Percentiles rank a stretch among this genome's conserved stretches.
phyloP scores from a whole-genome alignment of 1,284 basidiomycete species.

The Athelia sp. region DNA sequence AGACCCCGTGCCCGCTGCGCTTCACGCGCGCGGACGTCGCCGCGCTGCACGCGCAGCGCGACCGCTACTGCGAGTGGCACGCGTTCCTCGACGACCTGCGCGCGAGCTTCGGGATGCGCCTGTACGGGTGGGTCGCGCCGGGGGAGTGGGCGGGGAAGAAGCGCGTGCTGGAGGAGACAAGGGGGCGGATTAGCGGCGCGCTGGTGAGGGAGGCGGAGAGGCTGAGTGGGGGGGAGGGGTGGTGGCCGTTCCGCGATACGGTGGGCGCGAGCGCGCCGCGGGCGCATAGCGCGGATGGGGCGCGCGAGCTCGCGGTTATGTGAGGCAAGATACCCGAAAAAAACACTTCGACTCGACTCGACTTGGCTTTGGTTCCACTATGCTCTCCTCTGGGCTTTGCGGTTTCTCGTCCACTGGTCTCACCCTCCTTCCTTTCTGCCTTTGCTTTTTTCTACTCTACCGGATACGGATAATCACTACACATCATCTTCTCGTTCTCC shows the following conservation, averaged over 20 bases:
- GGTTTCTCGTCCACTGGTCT: no score
- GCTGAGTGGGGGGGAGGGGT: conserved; percentile 11
- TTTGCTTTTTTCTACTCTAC: no score
- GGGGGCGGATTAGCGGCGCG: conserved; percentile 7
- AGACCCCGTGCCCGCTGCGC: conserved; percentile 11
- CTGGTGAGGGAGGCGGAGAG: conserved; percentile 10
- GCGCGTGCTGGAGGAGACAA: conserved; percentile 9
- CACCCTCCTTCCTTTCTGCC: no score
- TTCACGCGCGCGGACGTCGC: conserved; percentile 12
- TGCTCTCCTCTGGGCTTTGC: no score
- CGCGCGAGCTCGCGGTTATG: no score
- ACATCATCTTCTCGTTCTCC: no score
- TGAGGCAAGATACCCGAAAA: no score
- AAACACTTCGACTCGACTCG: no score
- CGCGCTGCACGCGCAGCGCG: conserved; percentile 8
- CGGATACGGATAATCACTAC: no score
- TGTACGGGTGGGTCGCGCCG: conserved; percentile 12
- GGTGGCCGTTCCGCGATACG: conserved; percentile 11
- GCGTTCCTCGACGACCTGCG: conserved; percentile 11
- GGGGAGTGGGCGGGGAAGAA: conserved; percentile 10
- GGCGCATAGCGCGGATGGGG: no score
- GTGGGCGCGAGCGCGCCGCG: conserved; percentile 1
- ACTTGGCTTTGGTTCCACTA: no score
- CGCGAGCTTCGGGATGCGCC: conserved; percentile 10
- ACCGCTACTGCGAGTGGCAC: conserved; percentile 13